Evolutionary conservation across 1,139 yeast genomes (phyloP).

Genomic region (Torulaspora pretoriensis): DNA sequence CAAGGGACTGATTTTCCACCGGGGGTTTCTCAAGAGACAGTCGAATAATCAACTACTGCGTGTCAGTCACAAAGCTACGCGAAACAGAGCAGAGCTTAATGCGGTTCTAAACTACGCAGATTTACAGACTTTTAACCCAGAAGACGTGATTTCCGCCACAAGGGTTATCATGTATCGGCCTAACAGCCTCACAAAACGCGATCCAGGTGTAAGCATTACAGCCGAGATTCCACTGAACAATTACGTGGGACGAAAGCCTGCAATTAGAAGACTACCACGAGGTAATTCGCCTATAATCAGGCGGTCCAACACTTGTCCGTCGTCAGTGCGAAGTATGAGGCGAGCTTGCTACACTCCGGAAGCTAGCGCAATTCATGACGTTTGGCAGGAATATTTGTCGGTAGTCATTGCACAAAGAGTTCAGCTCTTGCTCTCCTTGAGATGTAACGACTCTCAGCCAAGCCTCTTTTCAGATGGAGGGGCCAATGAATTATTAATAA

Average conservation of each 20-base stretch:
- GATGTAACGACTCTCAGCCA: background rate
- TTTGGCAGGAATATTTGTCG: constrained; percentile 14
- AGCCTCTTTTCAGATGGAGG: background rate
- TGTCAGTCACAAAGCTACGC: constrained; percentile 3
- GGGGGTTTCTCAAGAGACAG: constrained; percentile 26
- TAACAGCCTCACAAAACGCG: constrained; percentile 3
- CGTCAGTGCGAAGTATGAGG: constrained; percentile 12
- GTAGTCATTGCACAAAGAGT: constrained; percentile 13
- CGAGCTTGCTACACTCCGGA: constrained; percentile 11
- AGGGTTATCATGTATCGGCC: constrained; percentile 7
- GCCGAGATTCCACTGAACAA: constrained; percentile 7
- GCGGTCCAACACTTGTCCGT: constrained; percentile 13
- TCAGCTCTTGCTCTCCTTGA: constrained; percentile 10
- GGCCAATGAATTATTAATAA: background rate
- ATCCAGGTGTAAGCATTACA: constrained; percentile 8
- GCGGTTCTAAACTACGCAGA: constrained; percentile 12
- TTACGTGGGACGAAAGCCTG: constrained; percentile 4
- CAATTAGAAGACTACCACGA: constrained; percentile 2
- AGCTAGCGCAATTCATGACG: constrained; percentile 3
- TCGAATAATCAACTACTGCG: background rate
- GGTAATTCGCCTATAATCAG: background rate
- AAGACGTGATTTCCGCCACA: constrained; percentile 9
- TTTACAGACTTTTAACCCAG: constrained; percentile 8
- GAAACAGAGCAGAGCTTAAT: constrained; percentile 12
- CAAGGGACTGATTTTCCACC: constrained; percentile 28